Percentiles rank a stretch among this genome's conserved stretches.
Conservation (phyloP, 768 basidiomycete species). For the Psilocybe sp. region DNA sequence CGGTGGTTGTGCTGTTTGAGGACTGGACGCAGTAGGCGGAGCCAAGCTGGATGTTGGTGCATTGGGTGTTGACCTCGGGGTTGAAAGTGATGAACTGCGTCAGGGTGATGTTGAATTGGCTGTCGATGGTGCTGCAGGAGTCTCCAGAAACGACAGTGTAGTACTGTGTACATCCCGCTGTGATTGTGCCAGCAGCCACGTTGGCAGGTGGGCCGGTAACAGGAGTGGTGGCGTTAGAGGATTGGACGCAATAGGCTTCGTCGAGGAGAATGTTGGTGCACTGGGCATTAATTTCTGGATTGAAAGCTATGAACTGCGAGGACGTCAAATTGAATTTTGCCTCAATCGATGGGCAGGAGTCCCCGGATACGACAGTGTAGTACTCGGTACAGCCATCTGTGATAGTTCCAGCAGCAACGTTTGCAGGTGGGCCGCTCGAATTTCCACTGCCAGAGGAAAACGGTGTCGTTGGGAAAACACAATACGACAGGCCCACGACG, state of each 20-base stretch:
- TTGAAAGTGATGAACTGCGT: too few relatives aligned
- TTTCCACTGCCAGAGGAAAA: constrained; percentile 1
- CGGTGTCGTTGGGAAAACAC: constrained; percentile 3
- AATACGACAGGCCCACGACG: constrained; percentile 11
- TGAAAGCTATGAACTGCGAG: constrained; percentile 13
- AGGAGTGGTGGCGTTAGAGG: not conserved
- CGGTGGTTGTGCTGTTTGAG: not conserved
- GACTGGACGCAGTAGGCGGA: constrained; percentile 9
- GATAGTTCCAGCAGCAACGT: constrained; percentile 13
- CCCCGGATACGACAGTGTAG: constrained; percentile 15
- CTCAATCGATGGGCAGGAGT: constrained; percentile 15
- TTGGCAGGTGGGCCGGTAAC: not conserved
- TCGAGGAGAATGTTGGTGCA: constrained; percentile 14
- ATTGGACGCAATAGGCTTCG: constrained; percentile 5
- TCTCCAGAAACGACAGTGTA: constrained; percentile 3
- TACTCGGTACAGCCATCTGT: constrained; percentile 11
- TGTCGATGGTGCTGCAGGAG: not conserved
- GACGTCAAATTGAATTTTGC: constrained; percentile 10
- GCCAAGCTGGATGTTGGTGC: constrained; percentile 2
- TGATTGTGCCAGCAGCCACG: not conserved
- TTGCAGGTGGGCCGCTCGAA: constrained; percentile 12
- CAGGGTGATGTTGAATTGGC: not conserved
- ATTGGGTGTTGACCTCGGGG: too few relatives aligned
- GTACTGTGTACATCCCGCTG: not conserved
- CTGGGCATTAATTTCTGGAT: constrained; percentile 17